A percentile compares a stretch with the other conserved stretches of the same genome.
These are phyloP conservation scores for Colletotrichum sojae DNA, from an alignment of 2,329 filamentous ascomycete genomes.

Conservation along the genomic window DNA sequence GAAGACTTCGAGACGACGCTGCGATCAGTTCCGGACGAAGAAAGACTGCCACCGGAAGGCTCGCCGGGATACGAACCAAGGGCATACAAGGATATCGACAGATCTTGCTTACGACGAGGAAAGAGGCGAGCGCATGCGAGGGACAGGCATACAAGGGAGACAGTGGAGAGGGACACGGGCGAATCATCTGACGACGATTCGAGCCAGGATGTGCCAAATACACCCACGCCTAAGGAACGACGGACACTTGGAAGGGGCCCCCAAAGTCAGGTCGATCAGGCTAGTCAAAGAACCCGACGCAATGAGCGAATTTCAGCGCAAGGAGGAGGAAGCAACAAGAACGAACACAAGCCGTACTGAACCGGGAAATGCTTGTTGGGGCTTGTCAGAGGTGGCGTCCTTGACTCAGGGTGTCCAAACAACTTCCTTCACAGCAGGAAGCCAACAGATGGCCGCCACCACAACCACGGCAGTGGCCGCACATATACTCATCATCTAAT, in stretches of 20 bases:
- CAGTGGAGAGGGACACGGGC: neutral
- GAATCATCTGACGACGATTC: conserved; percentile 8
- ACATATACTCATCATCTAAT: conserved; percentile 47
- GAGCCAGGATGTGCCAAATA: neutral
- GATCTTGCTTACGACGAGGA: conserved; percentile 31
- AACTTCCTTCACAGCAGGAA: conserved; percentile 48
- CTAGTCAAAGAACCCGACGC: conserved; percentile 35
- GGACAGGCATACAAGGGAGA: neutral
- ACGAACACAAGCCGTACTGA: conserved; percentile 49
- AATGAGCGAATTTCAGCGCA: conserved; percentile 42
- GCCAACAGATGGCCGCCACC: neutral
- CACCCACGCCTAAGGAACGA: conserved; percentile 5
- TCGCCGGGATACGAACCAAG: conserved; percentile 40
- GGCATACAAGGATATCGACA: conserved; percentile 42
- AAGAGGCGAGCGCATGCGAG: neutral
- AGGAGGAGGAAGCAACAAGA: conserved; percentile 13
- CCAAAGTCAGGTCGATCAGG: neutral
- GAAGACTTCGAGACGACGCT: conserved; percentile 46
- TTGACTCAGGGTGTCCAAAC: conserved; percentile 57
- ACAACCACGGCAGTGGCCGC: conserved; percentile 45
- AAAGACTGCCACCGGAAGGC: conserved; percentile 37
- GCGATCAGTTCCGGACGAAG: conserved; percentile 42
- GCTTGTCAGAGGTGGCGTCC: conserved; percentile 46
- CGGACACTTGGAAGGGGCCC: neutral
- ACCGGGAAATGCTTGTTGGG: conserved; percentile 56